phyloP scores from a whole-genome alignment of 2,329 filamentous ascomycete genomes.

The Pseudocercospora fuligena region DNA sequence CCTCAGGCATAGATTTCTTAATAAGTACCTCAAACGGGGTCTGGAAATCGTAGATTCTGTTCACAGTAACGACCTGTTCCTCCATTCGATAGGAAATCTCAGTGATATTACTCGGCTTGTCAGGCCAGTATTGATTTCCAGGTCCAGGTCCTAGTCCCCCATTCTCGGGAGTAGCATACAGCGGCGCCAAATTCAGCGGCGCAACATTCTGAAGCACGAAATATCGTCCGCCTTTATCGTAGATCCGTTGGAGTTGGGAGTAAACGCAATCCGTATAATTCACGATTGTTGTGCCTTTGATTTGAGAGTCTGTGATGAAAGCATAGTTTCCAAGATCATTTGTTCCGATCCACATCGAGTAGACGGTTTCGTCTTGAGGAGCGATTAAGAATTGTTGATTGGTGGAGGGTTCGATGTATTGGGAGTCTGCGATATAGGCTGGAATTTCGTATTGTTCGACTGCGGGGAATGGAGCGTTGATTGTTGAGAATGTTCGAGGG shows the following conservation, averaged over 20 bases:
- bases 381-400: slow-evolving; percentile 48
- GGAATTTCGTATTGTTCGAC: slow-evolving; percentile 53
- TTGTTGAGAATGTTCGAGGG: slow-evolving; percentile 56
- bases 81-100: slow-evolving; percentile 57
- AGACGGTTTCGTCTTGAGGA: slow-evolving; percentile 66
- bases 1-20: slow-evolving; percentile 54
- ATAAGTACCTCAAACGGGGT: slow-evolving; percentile 54
- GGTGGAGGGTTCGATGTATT: slow-evolving; percentile 43
- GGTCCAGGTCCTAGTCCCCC: slow-evolving; percentile 49
- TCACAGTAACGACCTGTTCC: slow-evolving; percentile 56
- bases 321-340: slow-evolving; percentile 73
- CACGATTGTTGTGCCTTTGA: slow-evolving; percentile 62
- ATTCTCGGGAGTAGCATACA: slow-evolving; percentile 58
- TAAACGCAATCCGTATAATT: slow-evolving; percentile 73
- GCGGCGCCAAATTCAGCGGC: slow-evolving; percentile 69
- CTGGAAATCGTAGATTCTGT: slow-evolving; percentile 58
- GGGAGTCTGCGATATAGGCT: slow-evolving; percentile 52
- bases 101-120: slow-evolving; percentile 56
- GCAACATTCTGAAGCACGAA: slow-evolving; percentile 74
- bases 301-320: slow-evolving; percentile 69
- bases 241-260: slow-evolving; percentile 64
- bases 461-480: slow-evolving; percentile 63
- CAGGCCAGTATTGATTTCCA: slow-evolving; percentile 53
- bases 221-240: slow-evolving; percentile 68
- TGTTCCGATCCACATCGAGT: slow-evolving; percentile 79